Base-by-base conservation (phyloP, 2,329 filamentous ascomycete species). In the Claviceps digitariae region DNA sequence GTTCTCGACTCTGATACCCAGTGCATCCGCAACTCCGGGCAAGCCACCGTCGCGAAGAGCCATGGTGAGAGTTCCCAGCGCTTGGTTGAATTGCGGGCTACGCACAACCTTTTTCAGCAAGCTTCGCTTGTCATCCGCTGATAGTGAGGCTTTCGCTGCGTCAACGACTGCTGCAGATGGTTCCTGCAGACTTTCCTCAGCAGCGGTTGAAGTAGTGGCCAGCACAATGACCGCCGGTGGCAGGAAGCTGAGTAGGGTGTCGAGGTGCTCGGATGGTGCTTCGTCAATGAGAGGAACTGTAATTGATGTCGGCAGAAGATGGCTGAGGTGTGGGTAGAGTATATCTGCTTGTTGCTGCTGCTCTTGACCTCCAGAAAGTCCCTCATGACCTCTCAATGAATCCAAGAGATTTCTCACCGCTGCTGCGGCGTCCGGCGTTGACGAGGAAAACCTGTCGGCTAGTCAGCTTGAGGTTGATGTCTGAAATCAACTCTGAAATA, bases 21-120 rank as follows among this genome's bases (percentile, higher is more conserved):
- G 73, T 4, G 90, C 91, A 62, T 95, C 90, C 7, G 89, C 86
- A 58, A 98, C 86, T 61, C 84, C 94, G 4, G 91, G 90, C 54
- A 98, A 70, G 0, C 91, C 93, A 13, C 93, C 93, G 61, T 97
- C 91, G 54, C 90, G 78, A 53, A 98, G 74, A 13, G 93, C 93
- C 68, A 90, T 82, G 0, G 90, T 95, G 60, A 98, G 72, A 64
- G 86, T 93, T 0, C 82, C 81, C 41, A 96, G 71, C 59, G 88
- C 91, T 67, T 97, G 93, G 56, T 82, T 81, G 63, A 98, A 90
- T 64, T 98, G 93, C 20, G 93, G 91, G 59, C 87, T 94, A 58
- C 87, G 81, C 15, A 97, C 72, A 8, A 97, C 90, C 64, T 84
- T 85, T 66, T 83, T 84, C 45, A 98, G 69, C 13, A 97, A 78